A percentile compares a stretch with the other conserved stretches of the same genome.
These are phyloP conservation scores for Hypoxylon fragiforme DNA, from an alignment of 495 filamentous ascomycete genomes.

Conservation along the genomic window DNA sequence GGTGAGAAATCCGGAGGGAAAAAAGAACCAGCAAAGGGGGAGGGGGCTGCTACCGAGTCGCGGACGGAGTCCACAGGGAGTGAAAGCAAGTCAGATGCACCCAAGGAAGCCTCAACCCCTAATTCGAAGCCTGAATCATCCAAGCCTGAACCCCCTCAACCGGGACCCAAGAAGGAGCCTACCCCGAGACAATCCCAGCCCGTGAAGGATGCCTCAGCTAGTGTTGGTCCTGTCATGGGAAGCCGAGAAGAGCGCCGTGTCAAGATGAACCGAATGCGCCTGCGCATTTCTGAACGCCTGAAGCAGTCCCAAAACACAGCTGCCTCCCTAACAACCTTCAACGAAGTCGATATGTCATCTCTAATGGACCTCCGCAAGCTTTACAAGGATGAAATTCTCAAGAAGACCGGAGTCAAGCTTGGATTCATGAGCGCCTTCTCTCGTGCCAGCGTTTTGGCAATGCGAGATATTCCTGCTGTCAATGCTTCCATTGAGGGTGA, in stretches of 20 bases:
- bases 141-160: conserved; percentile 50
- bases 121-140: conserved; percentile 39
- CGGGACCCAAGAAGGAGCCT: conserved; percentile 50
- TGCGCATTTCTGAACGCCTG: conserved; percentile 93
- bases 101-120: conserved; percentile 36
- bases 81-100: conserved; percentile 49
- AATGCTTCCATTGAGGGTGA: conserved; percentile 98
- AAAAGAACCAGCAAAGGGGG: conserved; percentile 62
- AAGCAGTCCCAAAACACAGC: conserved; percentile 99
- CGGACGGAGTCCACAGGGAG: conserved; percentile 59
- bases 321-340: conserved; percentile 96
- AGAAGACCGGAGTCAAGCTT: conserved; percentile 96
- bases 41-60: conserved; percentile 57
- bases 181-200: conserved; percentile 51
- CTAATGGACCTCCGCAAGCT: conserved; percentile 95
- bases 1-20: conserved; percentile 58
- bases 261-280: conserved; percentile 99
- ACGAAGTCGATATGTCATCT: conserved; percentile 98
- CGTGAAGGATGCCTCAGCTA: conserved; percentile 40
- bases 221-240: conserved; percentile 56
- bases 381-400: conserved; percentile 94
- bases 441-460: conserved; percentile 85
- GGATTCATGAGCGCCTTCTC: conserved; percentile 99
- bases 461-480: conserved; percentile 92
- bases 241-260: conserved; percentile 89